phyloP scores from a whole-genome alignment of 805 yeast genomes.

The Blastobotrys muscicola region DNA sequence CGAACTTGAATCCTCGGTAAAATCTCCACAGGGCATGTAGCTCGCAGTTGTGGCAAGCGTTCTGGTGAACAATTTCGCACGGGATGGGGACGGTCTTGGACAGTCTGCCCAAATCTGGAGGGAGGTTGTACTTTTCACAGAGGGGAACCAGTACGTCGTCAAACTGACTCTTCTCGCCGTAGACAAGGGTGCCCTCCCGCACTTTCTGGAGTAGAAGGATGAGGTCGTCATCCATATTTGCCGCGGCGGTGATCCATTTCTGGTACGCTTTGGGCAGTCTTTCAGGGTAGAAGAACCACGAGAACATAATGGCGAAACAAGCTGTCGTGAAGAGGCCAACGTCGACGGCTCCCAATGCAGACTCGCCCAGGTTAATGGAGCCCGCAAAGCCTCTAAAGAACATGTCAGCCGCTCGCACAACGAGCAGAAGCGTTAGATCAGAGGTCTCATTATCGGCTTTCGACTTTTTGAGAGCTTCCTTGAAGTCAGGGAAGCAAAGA shows the following conservation, averaged over 20 bases:
- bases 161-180: conserved; percentile 29
- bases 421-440: conserved; percentile 11
- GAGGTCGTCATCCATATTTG: conserved; percentile 37
- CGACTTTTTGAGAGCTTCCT: conserved; percentile 3
- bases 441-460: conserved; percentile 9
- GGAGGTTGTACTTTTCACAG: conserved; percentile 30
- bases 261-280: conserved; percentile 36
- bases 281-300: conserved; percentile 30
- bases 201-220: conserved; percentile 27
- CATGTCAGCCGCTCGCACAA: conserved; percentile 14
- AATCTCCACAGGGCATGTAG: conserved; percentile 39
- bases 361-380: not conserved
- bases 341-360: conserved; percentile 5
- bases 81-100: conserved; percentile 27
- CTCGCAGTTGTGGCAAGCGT: conserved; percentile 34
- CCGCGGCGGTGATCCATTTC: conserved; percentile 42
- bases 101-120: conserved; percentile 28
- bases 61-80: conserved; percentile 36
- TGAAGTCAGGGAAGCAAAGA: conserved; percentile 7
- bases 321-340: conserved; percentile 14
- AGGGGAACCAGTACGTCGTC: conserved; percentile 27
- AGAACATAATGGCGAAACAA: conserved; percentile 21
- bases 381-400: conserved; percentile 5
- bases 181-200: conserved; percentile 26
- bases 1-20: conserved; percentile 33